These are phyloP conservation scores for Claviceps pazoutovae DNA, from an alignment of 2,329 filamentous ascomycete species.

Conservation along the genomic window DNA sequence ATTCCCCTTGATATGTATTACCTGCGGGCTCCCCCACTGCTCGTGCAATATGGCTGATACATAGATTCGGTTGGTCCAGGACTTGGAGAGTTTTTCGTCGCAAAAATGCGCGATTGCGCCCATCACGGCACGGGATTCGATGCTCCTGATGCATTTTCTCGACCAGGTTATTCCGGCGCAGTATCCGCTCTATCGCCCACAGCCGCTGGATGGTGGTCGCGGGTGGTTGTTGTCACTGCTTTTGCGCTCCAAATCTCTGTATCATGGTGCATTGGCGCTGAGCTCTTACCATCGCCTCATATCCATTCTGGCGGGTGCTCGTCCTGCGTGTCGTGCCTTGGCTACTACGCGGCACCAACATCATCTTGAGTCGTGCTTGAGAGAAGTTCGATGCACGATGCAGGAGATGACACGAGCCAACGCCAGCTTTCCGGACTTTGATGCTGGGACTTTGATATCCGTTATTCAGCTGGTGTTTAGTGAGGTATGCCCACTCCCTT, in stretches of 20 bases:
- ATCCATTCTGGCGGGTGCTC: not conserved
- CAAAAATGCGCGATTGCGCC: not conserved
- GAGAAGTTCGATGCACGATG: not conserved
- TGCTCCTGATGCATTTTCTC: conserved; percentile 15
- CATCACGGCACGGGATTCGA: conserved; percentile 11
- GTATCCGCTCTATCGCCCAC: conserved; percentile 14
- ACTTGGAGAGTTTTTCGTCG: not conserved
- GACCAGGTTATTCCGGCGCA: conserved; percentile 16
- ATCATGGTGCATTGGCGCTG: conserved; percentile 14
- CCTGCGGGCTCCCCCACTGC: not conserved
- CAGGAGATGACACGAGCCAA: not conserved
- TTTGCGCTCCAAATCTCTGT: conserved; percentile 10
- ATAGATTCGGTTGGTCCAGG: not conserved
- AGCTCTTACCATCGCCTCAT: conserved; percentile 15
- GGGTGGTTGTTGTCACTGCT: conserved; percentile 15
- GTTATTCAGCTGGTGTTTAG: not conserved
- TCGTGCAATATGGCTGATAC: not conserved
- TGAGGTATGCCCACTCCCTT: not conserved
- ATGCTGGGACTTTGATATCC: not conserved
- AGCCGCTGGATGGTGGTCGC: conserved; percentile 12
- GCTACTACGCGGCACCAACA: not conserved
- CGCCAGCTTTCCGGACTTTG: not conserved
- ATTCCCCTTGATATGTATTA: not conserved
- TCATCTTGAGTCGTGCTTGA: not conserved
- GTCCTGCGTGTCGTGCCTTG: not conserved